phyloP scores from a whole-genome alignment of 1,139 yeast species.

The Hyphopichia pseudoburtonii region DNA sequence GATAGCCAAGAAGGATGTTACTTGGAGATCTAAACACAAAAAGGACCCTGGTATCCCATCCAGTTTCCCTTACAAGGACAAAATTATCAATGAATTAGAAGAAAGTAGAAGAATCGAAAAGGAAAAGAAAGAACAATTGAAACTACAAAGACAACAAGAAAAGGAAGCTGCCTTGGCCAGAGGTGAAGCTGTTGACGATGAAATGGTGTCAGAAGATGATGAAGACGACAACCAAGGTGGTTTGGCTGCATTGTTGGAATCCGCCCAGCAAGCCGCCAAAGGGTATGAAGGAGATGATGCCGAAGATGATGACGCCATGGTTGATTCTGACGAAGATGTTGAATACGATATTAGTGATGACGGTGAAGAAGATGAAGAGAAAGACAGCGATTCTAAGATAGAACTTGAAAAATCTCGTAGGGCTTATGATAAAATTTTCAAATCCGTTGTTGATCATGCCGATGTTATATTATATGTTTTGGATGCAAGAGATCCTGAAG shows the following conservation, averaged over 20 bases:
- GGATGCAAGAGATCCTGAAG: constrained; percentile 97
- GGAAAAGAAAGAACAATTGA: constrained; percentile 57
- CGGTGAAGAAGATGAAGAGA: constrained; percentile 46
- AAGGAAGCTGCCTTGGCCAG: constrained; percentile 47
- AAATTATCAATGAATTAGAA: constrained; percentile 79
- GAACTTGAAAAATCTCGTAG: constrained; percentile 78
- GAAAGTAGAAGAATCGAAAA: constrained; percentile 59
- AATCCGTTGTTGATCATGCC: constrained; percentile 78
- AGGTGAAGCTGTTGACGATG: constrained; percentile 41
- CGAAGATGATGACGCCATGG: constrained; percentile 44
- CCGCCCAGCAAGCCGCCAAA: constrained; percentile 84
- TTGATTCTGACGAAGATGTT: constrained; percentile 41
- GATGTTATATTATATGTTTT: constrained; percentile 89
- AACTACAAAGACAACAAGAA: constrained; percentile 46
- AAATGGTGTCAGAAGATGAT: constrained; percentile 37
- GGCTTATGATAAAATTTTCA: constrained; percentile 88
- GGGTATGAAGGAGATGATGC: constrained; percentile 70
- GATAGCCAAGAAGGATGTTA: constrained; percentile 78
- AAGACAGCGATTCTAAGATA: constrained; percentile 23
- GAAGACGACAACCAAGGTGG: constrained; percentile 54
- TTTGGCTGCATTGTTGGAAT: constrained; percentile 83
- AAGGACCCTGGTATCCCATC: constrained; percentile 96
- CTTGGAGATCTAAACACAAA: constrained; percentile 83
- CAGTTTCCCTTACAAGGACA: constrained; percentile 89
- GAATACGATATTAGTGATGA: constrained; percentile 50